Base-by-base conservation (phyloP, 1,284 basidiomycete species). In the Cystobasidium pallidum region DNA sequence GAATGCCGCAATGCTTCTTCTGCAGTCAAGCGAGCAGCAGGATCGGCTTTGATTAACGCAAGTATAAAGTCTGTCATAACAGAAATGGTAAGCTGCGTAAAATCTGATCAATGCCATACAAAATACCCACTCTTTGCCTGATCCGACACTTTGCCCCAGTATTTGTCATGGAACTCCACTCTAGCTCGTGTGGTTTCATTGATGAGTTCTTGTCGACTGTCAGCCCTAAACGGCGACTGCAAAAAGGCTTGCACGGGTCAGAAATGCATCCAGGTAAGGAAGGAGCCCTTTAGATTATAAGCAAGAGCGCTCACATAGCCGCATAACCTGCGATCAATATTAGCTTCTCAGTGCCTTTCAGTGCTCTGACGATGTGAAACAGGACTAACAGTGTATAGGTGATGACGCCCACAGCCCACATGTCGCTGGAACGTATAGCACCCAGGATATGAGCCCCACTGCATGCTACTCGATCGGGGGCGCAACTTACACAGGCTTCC, bases 111-210 rank as follows among this genome's bases (percentile, higher is more conserved):
- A 3, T n/a, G n/a, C n/a, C n/a, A 36, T 19, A 19, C 24, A 52
- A 3, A 3, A 17, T 11, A 17, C 49, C 21, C 76, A 55, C 68
- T 34, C 47, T 75, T 72, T 89, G 90, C 90, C 81, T 88, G 85
- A 2, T 82, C 78, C 2, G 89, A 91, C 36, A 96, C 87, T 75
- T 95, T 94, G 80, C 88, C 87, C 95, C 95, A 99, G 78, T 94
- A 98, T 43, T 88, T 86, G 30, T 94, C 91, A 78, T 95, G 92
- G 80, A 98, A 98, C 76, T 90, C 88, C 65, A 98, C 86, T 77
- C 88, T 89, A 0, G 89, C 93, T 39, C 86, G 85, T 0, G 87
- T 89, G 19, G 92, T 94, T 80, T 97, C 93, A 41, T 87, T 85
- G 61, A 91, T 85, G 62, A 97, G 85, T 71, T 89, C 87, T 65